A percentile compares a stretch with the other conserved stretches of the same genome.
phyloP scores from a whole-genome alignment of 441 rosid genomes.

The Populus hybrid region DNA sequence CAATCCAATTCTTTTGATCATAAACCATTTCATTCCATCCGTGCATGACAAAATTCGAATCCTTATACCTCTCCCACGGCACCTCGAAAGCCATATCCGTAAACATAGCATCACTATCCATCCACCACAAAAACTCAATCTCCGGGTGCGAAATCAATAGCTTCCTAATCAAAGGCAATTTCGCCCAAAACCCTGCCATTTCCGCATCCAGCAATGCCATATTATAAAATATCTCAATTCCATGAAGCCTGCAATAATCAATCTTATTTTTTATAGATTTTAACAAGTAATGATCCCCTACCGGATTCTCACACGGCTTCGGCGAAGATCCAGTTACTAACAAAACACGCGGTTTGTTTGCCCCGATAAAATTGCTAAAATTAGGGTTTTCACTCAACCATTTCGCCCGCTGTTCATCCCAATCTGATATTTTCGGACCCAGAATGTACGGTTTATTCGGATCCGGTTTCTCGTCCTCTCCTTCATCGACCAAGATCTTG shows the following conservation, averaged over 20 bases:
- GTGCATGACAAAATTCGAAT: conserved; percentile 71
- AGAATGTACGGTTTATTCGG: conserved; percentile 55
- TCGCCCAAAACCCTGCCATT: conserved; percentile 96
- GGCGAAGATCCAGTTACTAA: conserved; percentile 92
- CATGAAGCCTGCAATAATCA: conserved; percentile 82
- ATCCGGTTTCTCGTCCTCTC: conserved; percentile 50
- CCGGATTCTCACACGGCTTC: conserved; percentile 85
- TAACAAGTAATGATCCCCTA: conserved; percentile 83
- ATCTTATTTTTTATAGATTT: conserved; percentile 91
- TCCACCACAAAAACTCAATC: conserved; percentile 91
- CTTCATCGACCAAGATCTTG: conserved; percentile 47
- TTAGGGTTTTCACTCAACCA: conserved; percentile 65
- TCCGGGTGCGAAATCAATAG: conserved; percentile 78
- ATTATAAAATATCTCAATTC: conserved; percentile 78
- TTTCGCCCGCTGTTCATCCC: conserved; percentile 66
- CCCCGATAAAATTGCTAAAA: conserved; percentile 57
- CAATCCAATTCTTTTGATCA: conserved; percentile 84
- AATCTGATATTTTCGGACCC: conserved; percentile 79
- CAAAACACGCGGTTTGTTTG: conserved; percentile 75
- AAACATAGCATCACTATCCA: conserved; percentile 96
- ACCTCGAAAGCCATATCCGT: conserved; percentile 94
- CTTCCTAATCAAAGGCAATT: conserved; percentile 76
- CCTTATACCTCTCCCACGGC: conserved; percentile 92
- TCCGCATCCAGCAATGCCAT: conserved; percentile 85
- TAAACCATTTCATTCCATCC: conserved; percentile 95